Base-by-base conservation (phyloP, 768 basidiomycete species). In the Trametes cinnabarina region DNA sequence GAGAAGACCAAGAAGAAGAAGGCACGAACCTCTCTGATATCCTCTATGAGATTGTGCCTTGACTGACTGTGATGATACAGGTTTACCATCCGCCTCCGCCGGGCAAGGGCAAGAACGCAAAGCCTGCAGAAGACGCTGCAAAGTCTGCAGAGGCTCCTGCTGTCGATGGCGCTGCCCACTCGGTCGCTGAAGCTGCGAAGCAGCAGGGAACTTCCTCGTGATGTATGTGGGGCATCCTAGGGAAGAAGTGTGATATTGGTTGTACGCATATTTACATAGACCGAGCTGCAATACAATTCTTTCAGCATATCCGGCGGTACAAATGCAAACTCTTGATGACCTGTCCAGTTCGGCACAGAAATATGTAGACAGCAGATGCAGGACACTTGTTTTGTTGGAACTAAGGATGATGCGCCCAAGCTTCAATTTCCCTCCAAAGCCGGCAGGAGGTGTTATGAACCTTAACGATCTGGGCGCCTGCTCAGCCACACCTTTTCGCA, bases 71-170 rank as follows among this genome's bases (percentile, higher is more conserved):
- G 89, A 86, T 85, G n/a, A n/a, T n/a, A 54, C 90, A 91, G 70
- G 85, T 86, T 8, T 92, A 91, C 76, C 87, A 88, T 66, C 90
- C 90, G 3, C 90, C 89, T 8, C 90, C 90, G 2, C 88, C 88
- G 0, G 89, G 88, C 1, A 92, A 85, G 63, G 90, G 87, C 40
- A 89, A 79, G 71, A 84, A 83, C 47, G 76, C 74, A 5, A 68
- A 68, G 11, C 71, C 70, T 34, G 63, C 71, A 3, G 60, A 67
- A 3, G 59, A 55, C 10, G 62, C 57, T 34, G 60, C 65, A n/a
- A 48, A 35, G 10, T 8, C 46, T 9, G 20, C 46, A 2, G 37
- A 52, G 2, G 28, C 41, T 2, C 8, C 40, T 32, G 41, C 39
- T 17, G 17, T 34, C 5, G 26, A 25, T 2, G 54, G 39, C 14